Conservation (phyloP, 345 rosid species). For the Murraya koenigii region DNA sequence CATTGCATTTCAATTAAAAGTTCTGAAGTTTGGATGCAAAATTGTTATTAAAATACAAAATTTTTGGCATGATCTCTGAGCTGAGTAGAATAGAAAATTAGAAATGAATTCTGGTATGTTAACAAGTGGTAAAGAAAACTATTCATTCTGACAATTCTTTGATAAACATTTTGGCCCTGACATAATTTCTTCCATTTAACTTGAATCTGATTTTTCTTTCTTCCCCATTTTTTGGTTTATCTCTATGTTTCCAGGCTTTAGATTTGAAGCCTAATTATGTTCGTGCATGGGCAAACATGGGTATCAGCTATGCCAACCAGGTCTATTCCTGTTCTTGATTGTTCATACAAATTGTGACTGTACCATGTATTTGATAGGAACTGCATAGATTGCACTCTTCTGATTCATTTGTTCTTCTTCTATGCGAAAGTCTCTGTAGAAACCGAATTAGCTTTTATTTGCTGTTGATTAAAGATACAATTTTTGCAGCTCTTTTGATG, state of each 20-base stretch:
- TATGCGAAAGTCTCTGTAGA: neutral
- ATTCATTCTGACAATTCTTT: neutral
- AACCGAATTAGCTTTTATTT: neutral
- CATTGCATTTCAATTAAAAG: neutral
- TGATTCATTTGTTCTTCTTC: neutral
- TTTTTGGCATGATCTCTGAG: neutral
- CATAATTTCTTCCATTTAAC: neutral
- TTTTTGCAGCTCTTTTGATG: neutral
- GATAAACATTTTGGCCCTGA: neutral
- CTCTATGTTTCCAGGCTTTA: slow-evolving; percentile 58
- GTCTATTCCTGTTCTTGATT: slow-evolving; percentile 32
- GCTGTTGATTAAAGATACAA: neutral
- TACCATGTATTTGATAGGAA: neutral
- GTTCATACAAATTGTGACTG: neutral
- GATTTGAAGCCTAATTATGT: slow-evolving; percentile 99
- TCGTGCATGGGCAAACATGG: slow-evolving; percentile 99
- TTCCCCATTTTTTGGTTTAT: neutral
- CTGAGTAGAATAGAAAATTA: neutral
- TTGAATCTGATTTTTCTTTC: neutral
- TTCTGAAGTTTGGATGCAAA: neutral
- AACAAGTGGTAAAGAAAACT: neutral
- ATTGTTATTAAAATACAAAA: neutral
- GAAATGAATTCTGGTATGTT: neutral
- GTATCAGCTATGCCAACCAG: slow-evolving; percentile 99
- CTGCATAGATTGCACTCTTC: neutral